Base-by-base conservation (phyloP, 2,329 filamentous ascomycete species). In the Cyphellophora attinorum region DNA sequence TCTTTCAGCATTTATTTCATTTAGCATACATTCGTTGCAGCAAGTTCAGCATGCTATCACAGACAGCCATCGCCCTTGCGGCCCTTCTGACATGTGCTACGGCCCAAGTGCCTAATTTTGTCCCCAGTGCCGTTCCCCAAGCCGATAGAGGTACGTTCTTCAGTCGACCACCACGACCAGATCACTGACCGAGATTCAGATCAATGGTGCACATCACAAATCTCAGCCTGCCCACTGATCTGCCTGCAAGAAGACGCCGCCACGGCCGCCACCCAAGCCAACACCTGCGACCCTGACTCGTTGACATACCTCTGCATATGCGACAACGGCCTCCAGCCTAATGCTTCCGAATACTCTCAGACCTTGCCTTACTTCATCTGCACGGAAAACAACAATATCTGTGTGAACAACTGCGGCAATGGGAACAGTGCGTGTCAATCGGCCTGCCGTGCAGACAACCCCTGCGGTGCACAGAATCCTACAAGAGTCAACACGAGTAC, bases 341-440 rank as follows among this genome's bases (percentile, higher is more conserved):
- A 79, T 52, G 56, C 74, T 37, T 68, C 71, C 42, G 61, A 77
- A 50, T 79, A 73, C 63, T 72, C 71, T 19, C 68, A 73, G 47
- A 79, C 75, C 11, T 62, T 79, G 33, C 73, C 75, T 12, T 79
- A 70, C 62, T 78, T 64, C 57, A 62, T 72, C 54, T 79, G 75
- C 60, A 68, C 65, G 6, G 63, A 74, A 44, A 62, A 60, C 56
- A 71, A 69, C 53, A 70, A 62, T 50, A 60, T 74, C 44, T 76
- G 72, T 47, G 70, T 74, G 15, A 48, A 42, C 10, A 58, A 56
- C 46, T 79, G 75, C 44, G 42, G 42, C n/a, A 37, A 39, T 49
- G 57, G 52, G 12, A 46, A 72, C 50, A 65, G 64, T 37, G 47
- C 50, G 27, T 79, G 74, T 54, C 60, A 67, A 27, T 53, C 57